Base-by-base conservation (phyloP, 441 rosid species). In the Corymbia calophylla region DNA sequence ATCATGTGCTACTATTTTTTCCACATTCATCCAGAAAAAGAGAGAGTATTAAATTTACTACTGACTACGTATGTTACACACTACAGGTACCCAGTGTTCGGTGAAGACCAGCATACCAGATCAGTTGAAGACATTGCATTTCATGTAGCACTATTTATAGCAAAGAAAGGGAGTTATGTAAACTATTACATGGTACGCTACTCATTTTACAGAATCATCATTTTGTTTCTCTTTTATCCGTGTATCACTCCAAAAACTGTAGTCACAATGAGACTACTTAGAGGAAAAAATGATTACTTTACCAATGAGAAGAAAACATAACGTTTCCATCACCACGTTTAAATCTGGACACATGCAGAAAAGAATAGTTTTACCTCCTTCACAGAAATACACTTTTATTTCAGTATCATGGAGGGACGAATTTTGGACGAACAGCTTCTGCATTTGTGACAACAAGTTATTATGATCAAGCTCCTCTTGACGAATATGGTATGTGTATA, bases 351-450 rank as follows among this genome's bases (percentile, higher is more conserved):
- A 77, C 6, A 77, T 77, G 53, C 85, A 25, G 85, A 77, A 77
- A 44, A 23, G 49, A 1, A 77, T 77, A 77, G 19, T 77, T 77
- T 86, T 86, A n/a, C 62, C 62, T 55, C 62, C 39, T 55, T 55
- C 87, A 86, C 62, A 77, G 53, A 25, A 77, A 77, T 62, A 44
- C 87, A n/a, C 14, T 88, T 86, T 21, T 62, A 80, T 87, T 92
- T 66, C 91, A 97, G 99, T 97, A 96, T 90, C 99, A 97, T 89
- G 99, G 99, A 55, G 99, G 99, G 92, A 97, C 99, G 47, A 97
- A 97, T 92, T 97, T 95, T 85, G 99, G 98, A 90, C 94, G 99
- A 91, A 91, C 93, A 87, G 95, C 95, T 23, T 93, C 99, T 39
- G 94, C 95, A 87, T 94, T 91, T 66, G 88, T 95, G 53, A 90